Evolutionary conservation across 192 early-diverging fungal species (phyloP).

Genomic region (Coemansia sp.): DNA sequence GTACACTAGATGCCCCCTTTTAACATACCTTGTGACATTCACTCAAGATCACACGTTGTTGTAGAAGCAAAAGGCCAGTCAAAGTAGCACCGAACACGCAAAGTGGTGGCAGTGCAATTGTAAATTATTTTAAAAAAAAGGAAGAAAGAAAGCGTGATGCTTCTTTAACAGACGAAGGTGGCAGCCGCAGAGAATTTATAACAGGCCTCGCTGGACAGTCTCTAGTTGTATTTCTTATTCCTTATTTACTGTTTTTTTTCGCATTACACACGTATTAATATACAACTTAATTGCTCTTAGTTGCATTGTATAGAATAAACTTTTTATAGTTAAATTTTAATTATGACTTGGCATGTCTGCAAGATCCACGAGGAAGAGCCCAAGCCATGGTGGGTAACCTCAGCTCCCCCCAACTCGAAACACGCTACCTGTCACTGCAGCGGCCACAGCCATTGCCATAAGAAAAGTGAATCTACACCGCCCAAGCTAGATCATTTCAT

Average conservation of each 20-base stretch:
- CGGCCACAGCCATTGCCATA: background rate
- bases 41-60: background rate
- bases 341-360: background rate
- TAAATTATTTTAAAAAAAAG: background rate
- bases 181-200: background rate
- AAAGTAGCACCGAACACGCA: background rate
- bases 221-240: background rate
- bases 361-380: background rate
- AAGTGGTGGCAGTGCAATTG: background rate
- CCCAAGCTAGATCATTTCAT: constrained; percentile 1
- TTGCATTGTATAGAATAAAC: background rate
- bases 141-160: background rate
- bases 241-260: background rate
- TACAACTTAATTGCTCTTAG: background rate
- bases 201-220: background rate
- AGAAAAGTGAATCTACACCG: background rate
- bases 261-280: background rate
- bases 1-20: background rate
- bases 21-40: background rate
- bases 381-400: background rate
- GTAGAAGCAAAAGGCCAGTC: background rate
- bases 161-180: background rate
- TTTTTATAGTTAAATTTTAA: background rate
- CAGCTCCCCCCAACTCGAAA: background rate
- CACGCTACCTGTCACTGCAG: background rate